Base-by-base conservation (phyloP, 768 basidiomycete genomes). In the Lentinula sp. region DNA sequence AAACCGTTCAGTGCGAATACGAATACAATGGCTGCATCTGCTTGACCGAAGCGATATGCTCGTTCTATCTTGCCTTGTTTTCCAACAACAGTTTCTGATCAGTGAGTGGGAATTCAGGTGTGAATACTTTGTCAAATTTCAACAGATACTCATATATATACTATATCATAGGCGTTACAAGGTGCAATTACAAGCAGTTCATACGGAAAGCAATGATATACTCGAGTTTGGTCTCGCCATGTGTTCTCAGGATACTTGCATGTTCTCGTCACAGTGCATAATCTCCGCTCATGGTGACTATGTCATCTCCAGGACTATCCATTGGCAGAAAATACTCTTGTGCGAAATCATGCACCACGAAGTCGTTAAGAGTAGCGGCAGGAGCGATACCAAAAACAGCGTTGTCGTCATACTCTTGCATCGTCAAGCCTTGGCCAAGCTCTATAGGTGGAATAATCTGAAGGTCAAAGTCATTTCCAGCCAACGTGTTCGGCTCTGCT, bases 391-490 rank as follows among this genome's bases (percentile, higher is more conserved):
- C 53, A 23, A 54, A 54, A 4, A 15, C 34, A n/a, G 15, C 16
- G 18, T 13, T 35, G 4, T 54, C 53, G 37, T 6, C 37, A 23
- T 39, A 54, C 50, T 34, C 50, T 8, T 21, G 28, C 34, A 35
- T 34, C 21, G 21, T 48, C 46, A 23, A 11, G 11, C 34, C 10
- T 18, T 40, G 53, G 18, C 82, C 83, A 55, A 88, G 74, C 64
- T 87, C 80, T 70, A 88, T 80, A 0, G 86, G 82, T 2, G 85
- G 87, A 64, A 89, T 89, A 23, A 84, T 73, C 65, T 68, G 72
- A 64, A 89, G 71, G 66, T 88, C 87, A 69, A 88, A 89, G 72
- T 89, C 87, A 69, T 86, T 84, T 59, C 77, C 79, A 37, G 73
- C 73, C 46, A 88, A 72, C 21, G 66, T 78, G 63, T 69, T 67